Base-by-base conservation (phyloP, 495 filamentous ascomycete genomes). In the Glarea lozoyensis region DNA sequence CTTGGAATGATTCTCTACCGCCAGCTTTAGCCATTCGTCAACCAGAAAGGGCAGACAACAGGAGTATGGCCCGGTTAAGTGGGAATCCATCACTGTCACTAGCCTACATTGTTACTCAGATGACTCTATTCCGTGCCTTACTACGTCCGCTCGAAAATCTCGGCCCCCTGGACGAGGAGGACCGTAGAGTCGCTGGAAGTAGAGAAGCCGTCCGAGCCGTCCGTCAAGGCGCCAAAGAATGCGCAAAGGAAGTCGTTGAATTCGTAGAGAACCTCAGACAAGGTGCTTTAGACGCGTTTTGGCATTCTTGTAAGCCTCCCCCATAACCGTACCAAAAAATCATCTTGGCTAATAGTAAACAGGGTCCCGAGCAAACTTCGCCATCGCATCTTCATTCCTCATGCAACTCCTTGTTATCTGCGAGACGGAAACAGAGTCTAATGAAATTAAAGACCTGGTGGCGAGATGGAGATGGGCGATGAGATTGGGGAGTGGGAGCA, bases 321-420 rank as follows among this genome's bases (percentile, higher is more conserved):
- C 22, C 40, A 0, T n/a, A 31, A 15, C 22, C 21, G 9, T 41
- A 31, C 2, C 37, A 10, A 15, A 15, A 27, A 27, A 48, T 25
- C 17, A 13, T 3, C 10, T 18, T 22, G 22, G 12, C 31, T 48
- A 31, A 43, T 10, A 36, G 18, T 20, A 33, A 23, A 20, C 35
- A 56, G 53, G 54, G 54, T 57, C 54, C 27, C 46, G 54, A 9
- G 50, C 54, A 17, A 57, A 57, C 35, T 57, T 57, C 34, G 54
- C 49, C 22, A 57, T 53, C 6, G 54, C 54, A n/a, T 57, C 54
- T n/a, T 57, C 54, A 5, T 57, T 57, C 42, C 46, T 57, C 2
- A 53, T 51, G 50, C 54, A 53, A 32, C 46, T 57, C 27, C 41
- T 50, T 10, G 36, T 57, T 2, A 57, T 46, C 1, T 45, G 43